Conservation (phyloP, 2,329 filamentous ascomycete genomes). For the Paracorniculantispora psalliotae region DNA sequence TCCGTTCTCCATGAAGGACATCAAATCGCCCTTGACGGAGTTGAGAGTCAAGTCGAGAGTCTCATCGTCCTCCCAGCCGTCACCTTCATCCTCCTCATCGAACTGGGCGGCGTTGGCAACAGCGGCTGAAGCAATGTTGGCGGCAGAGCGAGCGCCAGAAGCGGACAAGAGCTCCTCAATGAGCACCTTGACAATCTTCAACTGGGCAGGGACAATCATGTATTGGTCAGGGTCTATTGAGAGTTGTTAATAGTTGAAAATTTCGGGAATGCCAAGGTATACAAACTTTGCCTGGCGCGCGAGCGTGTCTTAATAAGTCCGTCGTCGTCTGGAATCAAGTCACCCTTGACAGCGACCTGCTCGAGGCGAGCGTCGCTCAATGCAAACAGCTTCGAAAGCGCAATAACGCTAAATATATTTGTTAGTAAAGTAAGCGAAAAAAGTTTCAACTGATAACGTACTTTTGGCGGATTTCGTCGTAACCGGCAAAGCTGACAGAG, state of each 20-base stretch:
- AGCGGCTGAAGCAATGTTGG: conserved; percentile 59
- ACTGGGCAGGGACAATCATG: conserved; percentile 77
- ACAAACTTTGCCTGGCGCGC: conserved; percentile 73
- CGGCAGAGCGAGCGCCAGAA: conserved; percentile 57
- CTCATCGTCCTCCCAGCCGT: conserved; percentile 83
- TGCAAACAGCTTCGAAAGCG: conserved; percentile 84
- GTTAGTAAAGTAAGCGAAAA: neutral
- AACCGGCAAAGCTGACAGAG: conserved; percentile 94
- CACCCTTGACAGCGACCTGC: conserved; percentile 82
- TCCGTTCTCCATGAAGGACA: conserved; percentile 65
- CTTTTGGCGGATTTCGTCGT: conserved; percentile 97
- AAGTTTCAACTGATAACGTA: conserved; percentile 38
- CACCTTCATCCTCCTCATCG: conserved; percentile 68
- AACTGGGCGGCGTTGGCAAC: conserved; percentile 55
- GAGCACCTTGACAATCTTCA: conserved; percentile 95
- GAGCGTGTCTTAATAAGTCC: conserved; percentile 87
- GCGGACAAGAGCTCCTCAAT: conserved; percentile 86
- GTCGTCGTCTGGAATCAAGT: conserved; percentile 77
- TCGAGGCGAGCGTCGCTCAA: conserved; percentile 76
- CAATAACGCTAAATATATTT: conserved; percentile 63
- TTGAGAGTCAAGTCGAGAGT: conserved; percentile 70
- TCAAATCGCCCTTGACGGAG: conserved; percentile 67
- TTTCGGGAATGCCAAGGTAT: conserved; percentile 14
- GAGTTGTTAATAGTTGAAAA: conserved; percentile 18
- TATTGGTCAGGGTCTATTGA: conserved; percentile 74